Evolutionary conservation across 192 early-diverging fungal species (phyloP).

Genomic region (Martensiomyces pterosporus): DNA sequence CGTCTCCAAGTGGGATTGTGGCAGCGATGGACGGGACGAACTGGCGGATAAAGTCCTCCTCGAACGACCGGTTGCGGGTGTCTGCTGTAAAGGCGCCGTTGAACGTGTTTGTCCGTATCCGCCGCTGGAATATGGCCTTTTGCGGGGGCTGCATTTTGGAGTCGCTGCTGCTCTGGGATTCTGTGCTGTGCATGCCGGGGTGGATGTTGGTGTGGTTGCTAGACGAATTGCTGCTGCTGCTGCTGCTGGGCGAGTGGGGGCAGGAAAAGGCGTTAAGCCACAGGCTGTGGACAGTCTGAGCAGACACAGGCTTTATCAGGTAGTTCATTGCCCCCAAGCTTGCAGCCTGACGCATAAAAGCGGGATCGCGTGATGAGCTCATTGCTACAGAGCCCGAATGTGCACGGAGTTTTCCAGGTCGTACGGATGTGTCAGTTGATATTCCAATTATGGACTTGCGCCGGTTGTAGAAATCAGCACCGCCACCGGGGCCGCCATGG

Average conservation of each 20-base stretch:
- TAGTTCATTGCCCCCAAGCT: slow-evolving; percentile 50
- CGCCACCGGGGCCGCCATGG: background rate
- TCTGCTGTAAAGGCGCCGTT: slow-evolving; percentile 40
- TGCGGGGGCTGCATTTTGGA: slow-evolving; percentile 21
- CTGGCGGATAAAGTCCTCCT: slow-evolving; percentile 52
- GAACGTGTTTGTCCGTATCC: slow-evolving; percentile 41
- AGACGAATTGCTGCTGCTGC: slow-evolving; percentile 6
- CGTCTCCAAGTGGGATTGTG: slow-evolving; percentile 19
- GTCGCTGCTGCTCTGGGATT: slow-evolving; percentile 12
- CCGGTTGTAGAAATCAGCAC: slow-evolving; percentile 14
- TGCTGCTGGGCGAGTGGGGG: slow-evolving; percentile 20
- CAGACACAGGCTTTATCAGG: slow-evolving; percentile 52
- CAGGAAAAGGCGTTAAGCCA: slow-evolving; percentile 52
- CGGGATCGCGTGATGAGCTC: slow-evolving; percentile 45
- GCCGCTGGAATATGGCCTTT: slow-evolving; percentile 39
- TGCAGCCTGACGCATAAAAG: slow-evolving; percentile 49
- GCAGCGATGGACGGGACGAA: slow-evolving; percentile 44
- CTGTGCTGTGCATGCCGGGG: background rate
- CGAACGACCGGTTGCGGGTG: slow-evolving; percentile 42
- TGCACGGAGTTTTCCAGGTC: slow-evolving; percentile 1
- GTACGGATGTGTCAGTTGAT: slow-evolving; percentile 1
- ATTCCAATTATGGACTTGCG: slow-evolving; percentile 37
- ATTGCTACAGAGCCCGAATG: slow-evolving; percentile 36
- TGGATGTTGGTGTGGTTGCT: slow-evolving; percentile 1
- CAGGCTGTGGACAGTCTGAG: slow-evolving; percentile 46